These are phyloP conservation scores for Mycena maculata DNA, from an alignment of 768 basidiomycete genomes.

Conservation along the genomic window DNA sequence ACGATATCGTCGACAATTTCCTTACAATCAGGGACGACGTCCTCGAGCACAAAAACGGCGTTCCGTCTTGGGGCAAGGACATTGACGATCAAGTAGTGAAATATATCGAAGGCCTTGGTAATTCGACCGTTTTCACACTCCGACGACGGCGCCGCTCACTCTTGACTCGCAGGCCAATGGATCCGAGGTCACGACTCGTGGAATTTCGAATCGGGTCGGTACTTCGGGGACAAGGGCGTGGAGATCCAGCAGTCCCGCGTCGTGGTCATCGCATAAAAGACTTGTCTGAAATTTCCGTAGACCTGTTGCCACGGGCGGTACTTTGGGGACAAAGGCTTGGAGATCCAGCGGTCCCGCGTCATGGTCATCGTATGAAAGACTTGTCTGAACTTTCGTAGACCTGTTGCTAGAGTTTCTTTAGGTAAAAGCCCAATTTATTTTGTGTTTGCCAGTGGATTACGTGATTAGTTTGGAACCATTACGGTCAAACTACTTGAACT, in stretches of 20 bases:
- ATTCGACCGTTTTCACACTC: neutral
- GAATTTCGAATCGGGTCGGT: neutral
- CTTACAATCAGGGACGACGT: constrained; percentile 3
- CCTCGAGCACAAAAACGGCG: constrained; percentile 4
- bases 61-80: constrained; percentile 13
- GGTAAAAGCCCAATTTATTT: too few relatives aligned
- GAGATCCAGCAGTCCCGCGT: neutral
- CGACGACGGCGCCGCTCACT: neutral
- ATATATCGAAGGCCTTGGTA: constrained; percentile 16
- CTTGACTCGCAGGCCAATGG: neutral
- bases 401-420: too few relatives aligned
- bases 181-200: neutral
- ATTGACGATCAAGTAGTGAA: constrained; percentile 3
- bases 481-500: too few relatives aligned
- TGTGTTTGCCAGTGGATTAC: too few relatives aligned
- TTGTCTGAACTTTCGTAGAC: too few relatives aligned
- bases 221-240: neutral
- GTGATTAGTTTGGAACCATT: too few relatives aligned
- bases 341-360: too few relatives aligned
- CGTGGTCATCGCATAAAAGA: neutral
- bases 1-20: constrained; percentile 6
- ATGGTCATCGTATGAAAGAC: too few relatives aligned
- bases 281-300: too few relatives aligned
- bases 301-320: too few relatives aligned
- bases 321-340: too few relatives aligned